Conservation (phyloP, 306 rosid species). For the Cyamopsis tetragonoloba region DNA sequence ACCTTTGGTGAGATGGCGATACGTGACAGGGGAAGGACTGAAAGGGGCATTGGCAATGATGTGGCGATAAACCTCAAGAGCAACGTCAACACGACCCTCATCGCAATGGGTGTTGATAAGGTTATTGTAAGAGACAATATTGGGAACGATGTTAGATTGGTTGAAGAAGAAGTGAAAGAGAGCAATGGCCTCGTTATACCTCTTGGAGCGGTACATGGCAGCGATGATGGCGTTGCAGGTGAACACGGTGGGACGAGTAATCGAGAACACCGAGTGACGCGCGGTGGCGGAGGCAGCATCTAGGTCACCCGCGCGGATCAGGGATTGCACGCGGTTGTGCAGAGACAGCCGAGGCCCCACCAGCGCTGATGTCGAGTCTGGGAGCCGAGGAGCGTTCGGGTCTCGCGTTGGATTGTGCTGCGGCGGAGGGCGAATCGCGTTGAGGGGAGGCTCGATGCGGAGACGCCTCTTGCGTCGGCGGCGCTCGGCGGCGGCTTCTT, state of each 20-base stretch:
- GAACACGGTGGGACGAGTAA: conserved; percentile 93
- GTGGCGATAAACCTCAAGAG: conserved; percentile 63
- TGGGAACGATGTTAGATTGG: conserved; percentile 80
- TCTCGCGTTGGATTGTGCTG: conserved; percentile 48
- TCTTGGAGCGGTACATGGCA: conserved; percentile 82
- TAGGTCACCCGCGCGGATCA: conserved; percentile 85
- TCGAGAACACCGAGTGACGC: conserved; percentile 79
- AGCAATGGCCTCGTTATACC: conserved; percentile 69
- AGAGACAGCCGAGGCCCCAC: conserved; percentile 84
- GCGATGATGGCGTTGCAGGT: conserved; percentile 97
- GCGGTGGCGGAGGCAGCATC: conserved; percentile 79
- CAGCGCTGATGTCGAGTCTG: conserved; percentile 76
- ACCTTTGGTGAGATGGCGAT: conserved; percentile 82
- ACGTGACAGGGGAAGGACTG: conserved; percentile 77
- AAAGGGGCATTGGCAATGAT: conserved; percentile 68
- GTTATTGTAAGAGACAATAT: conserved; percentile 82
- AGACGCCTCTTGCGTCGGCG: conserved; percentile 87
- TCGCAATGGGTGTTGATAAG: conserved; percentile 85
- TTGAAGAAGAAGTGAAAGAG: conserved; percentile 81
- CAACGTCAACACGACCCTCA: conserved; percentile 75
- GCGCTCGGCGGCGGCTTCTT: conserved; percentile 93
- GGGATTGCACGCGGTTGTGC: conserved; percentile 90
- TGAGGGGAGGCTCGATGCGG: conserved; percentile 89
- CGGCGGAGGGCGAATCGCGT: conserved; percentile 73
- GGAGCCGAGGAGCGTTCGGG: conserved; percentile 88